Conservation (phyloP, 306 rosid species). For the Spatholobus suberectus region DNA sequence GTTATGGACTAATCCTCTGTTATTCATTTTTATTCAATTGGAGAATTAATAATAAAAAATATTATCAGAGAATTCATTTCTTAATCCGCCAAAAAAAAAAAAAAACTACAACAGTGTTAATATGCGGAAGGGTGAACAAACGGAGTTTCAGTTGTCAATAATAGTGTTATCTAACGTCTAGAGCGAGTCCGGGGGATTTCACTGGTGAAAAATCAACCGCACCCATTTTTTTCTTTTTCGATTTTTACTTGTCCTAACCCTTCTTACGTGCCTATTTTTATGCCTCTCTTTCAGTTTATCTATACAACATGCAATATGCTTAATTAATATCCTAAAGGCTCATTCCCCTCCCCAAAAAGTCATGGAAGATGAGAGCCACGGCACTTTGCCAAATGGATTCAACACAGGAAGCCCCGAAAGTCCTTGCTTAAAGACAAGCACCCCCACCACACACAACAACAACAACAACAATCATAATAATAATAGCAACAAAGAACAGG, state of each 20-base stretch:
- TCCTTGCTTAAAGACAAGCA: constrained; percentile 53
- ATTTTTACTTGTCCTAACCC: background rate
- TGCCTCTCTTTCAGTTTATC: constrained; percentile 53
- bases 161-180: constrained; percentile 39
- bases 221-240: background rate
- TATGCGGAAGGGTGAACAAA: constrained; percentile 14
- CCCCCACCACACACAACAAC: background rate
- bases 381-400: background rate
- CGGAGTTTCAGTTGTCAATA: constrained; percentile 23
- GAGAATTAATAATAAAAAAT: no score
- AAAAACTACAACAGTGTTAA: no score
- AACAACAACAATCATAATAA: background rate
- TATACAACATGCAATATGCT: constrained; percentile 34
- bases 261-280: constrained; percentile 57
- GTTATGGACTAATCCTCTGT: no score
- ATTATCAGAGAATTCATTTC: no score
- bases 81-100: no score
- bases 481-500: constrained; percentile 62
- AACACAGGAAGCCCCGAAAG: background rate
- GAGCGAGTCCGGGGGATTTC: constrained; percentile 67
- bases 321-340: constrained; percentile 32
- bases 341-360: background rate
- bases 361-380: constrained; percentile 57
- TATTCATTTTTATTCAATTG: no score
- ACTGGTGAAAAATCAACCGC: constrained; percentile 38